Conservation (phyloP, 129 eudicot genomes). For the Saposhnikovia divaricata region DNA sequence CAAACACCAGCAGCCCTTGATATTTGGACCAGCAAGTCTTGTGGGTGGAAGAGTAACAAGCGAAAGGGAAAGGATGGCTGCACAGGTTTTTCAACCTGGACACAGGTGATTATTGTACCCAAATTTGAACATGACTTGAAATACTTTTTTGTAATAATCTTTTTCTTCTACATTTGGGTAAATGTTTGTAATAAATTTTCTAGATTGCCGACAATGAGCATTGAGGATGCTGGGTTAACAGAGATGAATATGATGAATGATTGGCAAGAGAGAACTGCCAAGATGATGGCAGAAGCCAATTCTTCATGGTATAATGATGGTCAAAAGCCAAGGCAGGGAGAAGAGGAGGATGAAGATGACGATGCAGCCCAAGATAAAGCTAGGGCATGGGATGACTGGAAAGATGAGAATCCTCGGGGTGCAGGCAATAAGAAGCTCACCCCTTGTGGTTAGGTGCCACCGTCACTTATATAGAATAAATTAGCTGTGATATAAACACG, state of each 20-base stretch:
- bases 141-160: neutral
- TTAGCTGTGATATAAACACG: neutral
- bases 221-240: slow-evolving; percentile 86
- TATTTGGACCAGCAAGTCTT: slow-evolving; percentile 95
- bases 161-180: neutral
- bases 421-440: slow-evolving; percentile 92
- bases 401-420: slow-evolving; percentile 95
- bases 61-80: slow-evolving; percentile 78
- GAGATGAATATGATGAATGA: slow-evolving; percentile 95
- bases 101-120: slow-evolving; percentile 42
- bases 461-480: neutral
- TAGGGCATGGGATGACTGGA: slow-evolving; percentile 92
- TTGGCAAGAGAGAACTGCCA: slow-evolving; percentile 67
- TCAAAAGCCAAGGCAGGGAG: slow-evolving; percentile 42
- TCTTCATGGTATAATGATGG: slow-evolving; percentile 73
- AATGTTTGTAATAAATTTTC: neutral
- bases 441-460: slow-evolving; percentile 63
- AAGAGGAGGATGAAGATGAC: slow-evolving; percentile 63
- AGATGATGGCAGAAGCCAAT: slow-evolving; percentile 80
- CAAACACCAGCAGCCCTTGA: slow-evolving; percentile 80
- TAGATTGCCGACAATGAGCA: slow-evolving; percentile 96
- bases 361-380: slow-evolving; percentile 82
- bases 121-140: neutral
- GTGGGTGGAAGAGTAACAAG: slow-evolving; percentile 60
- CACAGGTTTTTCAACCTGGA: slow-evolving; percentile 91